phyloP scores from a whole-genome alignment of 768 basidiomycete genomes.

The Termitomyces sp. region DNA sequence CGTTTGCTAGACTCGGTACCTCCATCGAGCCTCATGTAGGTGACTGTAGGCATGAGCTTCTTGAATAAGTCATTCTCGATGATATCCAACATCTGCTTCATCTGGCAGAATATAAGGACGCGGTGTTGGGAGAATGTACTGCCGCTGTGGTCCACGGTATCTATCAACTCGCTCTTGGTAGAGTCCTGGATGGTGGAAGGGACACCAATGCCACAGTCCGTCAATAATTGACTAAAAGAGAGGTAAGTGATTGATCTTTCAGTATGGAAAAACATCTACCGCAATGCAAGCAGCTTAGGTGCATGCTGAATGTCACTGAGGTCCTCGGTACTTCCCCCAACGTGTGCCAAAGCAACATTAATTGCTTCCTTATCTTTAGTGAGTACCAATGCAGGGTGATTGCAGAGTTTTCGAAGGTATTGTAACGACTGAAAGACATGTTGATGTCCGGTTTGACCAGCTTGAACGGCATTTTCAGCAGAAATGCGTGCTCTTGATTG shows the following conservation, averaged over 20 bases:
- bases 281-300: slow-evolving; percentile 87
- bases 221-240: slow-evolving; percentile 73
- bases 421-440: slow-evolving; percentile 98
- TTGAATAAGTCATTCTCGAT: slow-evolving; percentile 94
- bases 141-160: slow-evolving; percentile 48
- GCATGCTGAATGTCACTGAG: slow-evolving; percentile 85
- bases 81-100: slow-evolving; percentile 98
- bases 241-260: not conserved
- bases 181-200: slow-evolving; percentile 40
- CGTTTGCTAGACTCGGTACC: slow-evolving; percentile 89
- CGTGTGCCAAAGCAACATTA: slow-evolving; percentile 49
- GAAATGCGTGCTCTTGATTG: slow-evolving; percentile 65
- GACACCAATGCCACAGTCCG: slow-evolving; percentile 90
- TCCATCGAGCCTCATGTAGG: slow-evolving; percentile 98
- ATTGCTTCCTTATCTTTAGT: slow-evolving; percentile 65
- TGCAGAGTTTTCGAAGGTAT: slow-evolving; percentile 95
- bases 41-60: slow-evolving; percentile 88
- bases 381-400: slow-evolving; percentile 90
- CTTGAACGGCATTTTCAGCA: slow-evolving; percentile 60
- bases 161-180: slow-evolving; percentile 63
- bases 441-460: slow-evolving; percentile 47
- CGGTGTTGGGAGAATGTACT: slow-evolving; percentile 87
- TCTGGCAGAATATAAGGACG: slow-evolving; percentile 98
- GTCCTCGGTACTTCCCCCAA: slow-evolving; percentile 37
- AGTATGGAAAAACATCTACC: slow-evolving; percentile 37